These are phyloP conservation scores for Graphiopsis chlorocephala DNA, from an alignment of 2,329 filamentous ascomycete genomes.

Conservation along the genomic window DNA sequence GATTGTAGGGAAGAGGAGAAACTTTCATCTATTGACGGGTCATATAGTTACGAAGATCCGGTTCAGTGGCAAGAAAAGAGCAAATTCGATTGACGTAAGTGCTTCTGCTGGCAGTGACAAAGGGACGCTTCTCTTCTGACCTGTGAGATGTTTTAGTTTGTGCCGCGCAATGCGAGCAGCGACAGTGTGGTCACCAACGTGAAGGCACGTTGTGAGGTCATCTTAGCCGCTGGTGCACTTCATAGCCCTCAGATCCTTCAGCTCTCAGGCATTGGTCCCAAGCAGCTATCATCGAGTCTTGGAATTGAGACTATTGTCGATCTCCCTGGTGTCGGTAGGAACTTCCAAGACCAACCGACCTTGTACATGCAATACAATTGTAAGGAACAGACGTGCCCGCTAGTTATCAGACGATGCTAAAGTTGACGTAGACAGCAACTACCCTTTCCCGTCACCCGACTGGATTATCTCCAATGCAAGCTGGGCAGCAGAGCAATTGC, in stretches of 20 bases:
- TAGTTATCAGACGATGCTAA: background rate
- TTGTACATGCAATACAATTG: conserved; percentile 17
- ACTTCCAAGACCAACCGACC: conserved; percentile 44
- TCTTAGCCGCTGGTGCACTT: conserved; percentile 55
- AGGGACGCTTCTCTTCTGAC: background rate
- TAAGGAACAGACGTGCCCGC: background rate
- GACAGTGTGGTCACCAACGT: conserved; percentile 15
- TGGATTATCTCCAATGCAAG: conserved; percentile 20
- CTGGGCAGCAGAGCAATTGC: conserved; percentile 41
- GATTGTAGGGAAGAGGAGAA: background rate
- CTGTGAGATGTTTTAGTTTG: background rate
- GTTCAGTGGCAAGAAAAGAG: conserved; percentile 11
- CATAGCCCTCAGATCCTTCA: conserved; percentile 60
- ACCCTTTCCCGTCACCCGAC: conserved; percentile 12
- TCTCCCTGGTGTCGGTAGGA: conserved; percentile 52
- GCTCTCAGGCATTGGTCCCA: conserved; percentile 58
- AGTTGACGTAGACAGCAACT: conserved; percentile 4
- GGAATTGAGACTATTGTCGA: conserved; percentile 48
- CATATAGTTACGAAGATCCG: conserved; percentile 11
- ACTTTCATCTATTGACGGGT: conserved; percentile 16
- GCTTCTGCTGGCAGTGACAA: background rate
- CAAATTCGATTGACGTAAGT: conserved; percentile 12
- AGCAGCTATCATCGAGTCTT: conserved; percentile 45
- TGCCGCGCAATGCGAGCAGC: conserved; percentile 1
- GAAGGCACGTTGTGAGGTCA: conserved; percentile 36